Conservation (phyloP, 2,329 filamentous ascomycete species). For the Boeremia exigua region DNA sequence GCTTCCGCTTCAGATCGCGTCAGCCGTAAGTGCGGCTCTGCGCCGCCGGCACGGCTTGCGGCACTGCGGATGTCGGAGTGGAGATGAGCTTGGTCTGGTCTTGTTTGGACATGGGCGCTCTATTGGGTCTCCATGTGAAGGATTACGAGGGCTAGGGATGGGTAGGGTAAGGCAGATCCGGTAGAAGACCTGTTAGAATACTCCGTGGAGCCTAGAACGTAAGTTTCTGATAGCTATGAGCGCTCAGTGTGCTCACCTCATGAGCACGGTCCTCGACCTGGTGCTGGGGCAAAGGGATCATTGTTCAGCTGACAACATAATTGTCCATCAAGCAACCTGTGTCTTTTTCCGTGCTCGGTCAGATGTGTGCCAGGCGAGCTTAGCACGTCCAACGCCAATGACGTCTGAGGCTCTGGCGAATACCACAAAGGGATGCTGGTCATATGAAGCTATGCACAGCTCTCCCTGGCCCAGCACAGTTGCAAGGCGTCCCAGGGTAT, state of each 20-base stretch:
- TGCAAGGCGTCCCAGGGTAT: not conserved
- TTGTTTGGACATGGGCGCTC: not conserved
- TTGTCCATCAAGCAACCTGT: not conserved
- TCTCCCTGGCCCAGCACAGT: not conserved
- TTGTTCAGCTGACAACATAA: not conserved
- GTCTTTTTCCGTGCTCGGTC: not conserved
- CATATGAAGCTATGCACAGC: not conserved
- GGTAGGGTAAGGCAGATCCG: too few relatives aligned
- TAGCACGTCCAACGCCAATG: constrained; percentile 1
- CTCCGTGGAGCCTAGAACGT: not conserved
- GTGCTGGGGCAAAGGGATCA: not conserved
- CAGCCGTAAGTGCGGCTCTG: constrained; percentile 9
- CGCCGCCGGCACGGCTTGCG: constrained; percentile 5
- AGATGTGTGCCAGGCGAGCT: not conserved
- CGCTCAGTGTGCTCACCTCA: not conserved
- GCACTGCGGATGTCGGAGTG: constrained; percentile 1
- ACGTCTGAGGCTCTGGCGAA: not conserved
- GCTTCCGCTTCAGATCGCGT: not conserved
- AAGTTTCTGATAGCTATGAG: not conserved
- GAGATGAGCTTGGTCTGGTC: not conserved
- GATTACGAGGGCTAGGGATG: too few relatives aligned
- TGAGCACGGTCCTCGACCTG: not conserved
- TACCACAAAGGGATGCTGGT: not conserved
- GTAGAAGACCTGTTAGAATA: too few relatives aligned
- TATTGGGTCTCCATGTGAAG: not conserved